These are phyloP conservation scores for Apostasia ramifera DNA, from an alignment of 106 monocot genomes.

Conservation along the genomic window DNA sequence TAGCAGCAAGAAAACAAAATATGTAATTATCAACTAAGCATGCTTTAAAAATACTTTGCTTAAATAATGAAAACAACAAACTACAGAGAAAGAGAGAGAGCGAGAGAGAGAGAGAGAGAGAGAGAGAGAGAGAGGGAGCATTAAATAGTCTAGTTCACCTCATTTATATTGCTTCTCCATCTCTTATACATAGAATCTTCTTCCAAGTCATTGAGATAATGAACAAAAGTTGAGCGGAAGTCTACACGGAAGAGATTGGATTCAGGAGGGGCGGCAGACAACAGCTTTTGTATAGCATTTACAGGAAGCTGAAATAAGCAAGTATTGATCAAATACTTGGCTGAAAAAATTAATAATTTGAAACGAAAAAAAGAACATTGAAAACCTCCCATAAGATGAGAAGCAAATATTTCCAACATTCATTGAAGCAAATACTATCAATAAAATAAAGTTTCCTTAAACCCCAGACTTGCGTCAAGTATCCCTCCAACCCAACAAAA, in stretches of 20 bases:
- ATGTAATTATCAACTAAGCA: too few species aligned
- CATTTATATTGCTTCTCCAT: slow-evolving; percentile 91
- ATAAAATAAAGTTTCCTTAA: too few species aligned
- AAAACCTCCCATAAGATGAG: too few species aligned
- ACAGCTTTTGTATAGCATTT: slow-evolving; percentile 60
- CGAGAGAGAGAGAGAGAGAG: slow-evolving; percentile 5
- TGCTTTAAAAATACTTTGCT: too few species aligned
- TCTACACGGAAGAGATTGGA: slow-evolving; percentile 76
- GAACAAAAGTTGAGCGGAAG: slow-evolving; percentile 81
- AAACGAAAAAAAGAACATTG: too few species aligned
- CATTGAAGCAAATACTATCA: too few species aligned
- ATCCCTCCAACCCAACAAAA: too few species aligned
- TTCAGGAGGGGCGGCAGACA: slow-evolving; percentile 72
- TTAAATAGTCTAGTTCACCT: slow-evolving; percentile 33
- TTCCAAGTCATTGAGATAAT: slow-evolving; percentile 93
- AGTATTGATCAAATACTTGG: not conserved
- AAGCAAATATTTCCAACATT: too few species aligned
- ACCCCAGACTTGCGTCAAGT: too few species aligned
- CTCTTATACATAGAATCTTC: slow-evolving; percentile 83
- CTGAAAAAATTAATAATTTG: not conserved
- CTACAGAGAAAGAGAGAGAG: not conserved
- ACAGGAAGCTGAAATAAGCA: slow-evolving; percentile 69
- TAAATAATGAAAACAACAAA: too few species aligned
- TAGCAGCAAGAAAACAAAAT: slow-evolving; percentile 3
- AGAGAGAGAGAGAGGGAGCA: not conserved